A percentile compares a stretch with the other conserved stretches of the same genome.
These are phyloP conservation scores for Erysimum cheiri DNA, from an alignment of 441 rosid genomes.

Conservation along the genomic window DNA sequence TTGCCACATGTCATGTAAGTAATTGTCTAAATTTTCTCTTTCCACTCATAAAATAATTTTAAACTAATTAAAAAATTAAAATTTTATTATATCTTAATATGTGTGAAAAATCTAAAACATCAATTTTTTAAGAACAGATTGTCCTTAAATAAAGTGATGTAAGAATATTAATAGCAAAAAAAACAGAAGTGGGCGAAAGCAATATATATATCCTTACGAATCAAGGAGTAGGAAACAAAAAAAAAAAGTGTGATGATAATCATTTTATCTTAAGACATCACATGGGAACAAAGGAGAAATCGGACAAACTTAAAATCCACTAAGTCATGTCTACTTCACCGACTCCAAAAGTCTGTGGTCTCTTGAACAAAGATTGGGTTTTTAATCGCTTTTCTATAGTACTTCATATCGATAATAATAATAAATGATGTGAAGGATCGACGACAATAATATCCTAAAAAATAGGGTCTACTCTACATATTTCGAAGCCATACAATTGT, in stretches of 20 bases:
- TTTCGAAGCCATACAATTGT: background rate
- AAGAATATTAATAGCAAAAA: background rate
- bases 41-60: no score
- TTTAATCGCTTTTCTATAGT: constrained; percentile 13
- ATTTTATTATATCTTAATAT: no score
- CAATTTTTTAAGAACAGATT: no score
- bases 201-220: constrained; percentile 39
- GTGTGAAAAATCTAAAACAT: no score
- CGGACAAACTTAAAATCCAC: constrained; percentile 45
- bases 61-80: no score
- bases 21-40: no score
- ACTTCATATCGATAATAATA: constrained; percentile 9
- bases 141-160: constrained; percentile 4
- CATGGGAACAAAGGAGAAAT: constrained; percentile 40
- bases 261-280: constrained; percentile 38
- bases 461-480: constrained; percentile 3
- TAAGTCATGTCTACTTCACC: constrained; percentile 45
- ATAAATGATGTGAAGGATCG: constrained; percentile 28
- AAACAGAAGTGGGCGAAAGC: constrained; percentile 23
- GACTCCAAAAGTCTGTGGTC: constrained; percentile 38
- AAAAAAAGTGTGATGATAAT: constrained; percentile 39
- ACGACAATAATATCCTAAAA: constrained; percentile 24
- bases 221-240: constrained; percentile 17
- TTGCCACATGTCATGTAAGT: no score
- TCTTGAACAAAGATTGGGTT: constrained; percentile 39